These are phyloP conservation scores for Daldinia childiae DNA, from an alignment of 495 filamentous ascomycete genomes.

Conservation along the genomic window DNA sequence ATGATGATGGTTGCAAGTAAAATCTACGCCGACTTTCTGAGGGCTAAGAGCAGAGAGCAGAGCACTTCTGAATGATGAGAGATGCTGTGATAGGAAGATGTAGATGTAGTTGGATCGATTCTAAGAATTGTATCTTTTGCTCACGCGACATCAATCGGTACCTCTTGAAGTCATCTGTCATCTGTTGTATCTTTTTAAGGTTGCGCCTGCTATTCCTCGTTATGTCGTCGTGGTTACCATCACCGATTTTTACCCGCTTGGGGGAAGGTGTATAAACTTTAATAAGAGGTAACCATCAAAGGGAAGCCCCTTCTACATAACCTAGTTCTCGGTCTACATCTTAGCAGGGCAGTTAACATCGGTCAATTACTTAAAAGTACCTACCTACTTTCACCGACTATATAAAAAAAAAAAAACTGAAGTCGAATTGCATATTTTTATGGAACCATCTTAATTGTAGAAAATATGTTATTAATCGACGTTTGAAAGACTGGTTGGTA, in stretches of 20 bases:
- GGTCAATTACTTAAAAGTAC: not conserved
- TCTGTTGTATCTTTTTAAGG: not conserved
- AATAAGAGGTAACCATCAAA: not conserved
- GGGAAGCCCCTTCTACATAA: not conserved
- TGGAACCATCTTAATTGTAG: not conserved
- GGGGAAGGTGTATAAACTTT: not conserved
- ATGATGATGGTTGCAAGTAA: slow-evolving; percentile 19
- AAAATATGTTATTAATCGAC: slow-evolving; percentile 8
- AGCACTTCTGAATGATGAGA: slow-evolving; percentile 20
- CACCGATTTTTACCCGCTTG: not conserved
- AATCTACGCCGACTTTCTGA: slow-evolving; percentile 25
- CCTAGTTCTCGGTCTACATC: not conserved
- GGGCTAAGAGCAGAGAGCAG: slow-evolving; percentile 6
- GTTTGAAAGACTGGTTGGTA: slow-evolving; percentile 22
- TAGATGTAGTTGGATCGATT: not conserved
- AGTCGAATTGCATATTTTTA: not conserved
- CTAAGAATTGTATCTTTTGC: not conserved
- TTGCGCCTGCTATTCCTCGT: not conserved
- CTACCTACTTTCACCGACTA: slow-evolving; percentile 1
- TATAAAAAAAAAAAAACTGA: not conserved
- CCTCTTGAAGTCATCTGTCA: slow-evolving; percentile 2
- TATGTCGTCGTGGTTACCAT: not conserved
- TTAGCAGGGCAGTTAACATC: not conserved
- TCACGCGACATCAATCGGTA: not conserved
- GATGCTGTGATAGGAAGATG: slow-evolving; percentile 29